A percentile compares a stretch with the other conserved stretches of the same genome.
Evolutionary conservation across 768 basidiomycete genomes (phyloP).

Genomic region (Pisolithus microcarpus): DNA sequence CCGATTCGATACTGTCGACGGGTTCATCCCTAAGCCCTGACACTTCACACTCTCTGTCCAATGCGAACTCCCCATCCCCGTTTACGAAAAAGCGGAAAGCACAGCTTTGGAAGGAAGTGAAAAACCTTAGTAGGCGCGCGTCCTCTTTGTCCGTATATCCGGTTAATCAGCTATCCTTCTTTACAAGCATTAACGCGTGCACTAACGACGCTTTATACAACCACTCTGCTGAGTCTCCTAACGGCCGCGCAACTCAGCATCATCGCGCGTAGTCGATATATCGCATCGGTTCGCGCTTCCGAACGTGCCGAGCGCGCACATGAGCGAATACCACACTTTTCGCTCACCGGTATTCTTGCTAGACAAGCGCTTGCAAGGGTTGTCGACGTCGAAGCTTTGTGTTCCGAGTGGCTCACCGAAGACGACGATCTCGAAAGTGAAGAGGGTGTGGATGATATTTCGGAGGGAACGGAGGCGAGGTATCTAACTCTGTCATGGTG

Average conservation of each 20-base stretch:
- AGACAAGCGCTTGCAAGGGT: conserved; percentile 20
- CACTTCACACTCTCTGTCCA: not conserved
- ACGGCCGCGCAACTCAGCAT: conserved; percentile 82
- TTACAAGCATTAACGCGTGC: conserved; percentile 78
- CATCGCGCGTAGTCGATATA: conserved; percentile 75
- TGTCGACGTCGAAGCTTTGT: conserved; percentile 20
- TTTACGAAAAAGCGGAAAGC: conserved; percentile 49
- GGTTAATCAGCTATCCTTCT: conserved; percentile 1
- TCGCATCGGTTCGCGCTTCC: conserved; percentile 55
- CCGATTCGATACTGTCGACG: conserved; percentile 35
- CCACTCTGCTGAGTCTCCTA: conserved; percentile 78
- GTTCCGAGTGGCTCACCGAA: conserved; percentile 17
- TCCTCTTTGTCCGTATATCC: not conserved
- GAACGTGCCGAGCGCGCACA: conserved; percentile 52
- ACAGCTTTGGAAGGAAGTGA: conserved; percentile 90
- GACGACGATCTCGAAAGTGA: conserved; percentile 23
- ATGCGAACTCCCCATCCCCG: conserved; percentile 5
- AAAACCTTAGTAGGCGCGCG: conserved; percentile 66
- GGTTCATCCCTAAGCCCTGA: conserved; percentile 29
- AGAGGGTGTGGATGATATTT: conserved; percentile 29
- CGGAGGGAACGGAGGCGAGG: conserved; percentile 66
- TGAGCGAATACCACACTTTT: conserved; percentile 31
- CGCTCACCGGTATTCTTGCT: conserved; percentile 18
- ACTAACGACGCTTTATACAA: conserved; percentile 79
- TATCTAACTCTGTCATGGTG: conserved; percentile 90